These are phyloP conservation scores for Globisporangium acanthophoron DNA, from an alignment of 352 stramenopile species.

Conservation along the genomic window DNA sequence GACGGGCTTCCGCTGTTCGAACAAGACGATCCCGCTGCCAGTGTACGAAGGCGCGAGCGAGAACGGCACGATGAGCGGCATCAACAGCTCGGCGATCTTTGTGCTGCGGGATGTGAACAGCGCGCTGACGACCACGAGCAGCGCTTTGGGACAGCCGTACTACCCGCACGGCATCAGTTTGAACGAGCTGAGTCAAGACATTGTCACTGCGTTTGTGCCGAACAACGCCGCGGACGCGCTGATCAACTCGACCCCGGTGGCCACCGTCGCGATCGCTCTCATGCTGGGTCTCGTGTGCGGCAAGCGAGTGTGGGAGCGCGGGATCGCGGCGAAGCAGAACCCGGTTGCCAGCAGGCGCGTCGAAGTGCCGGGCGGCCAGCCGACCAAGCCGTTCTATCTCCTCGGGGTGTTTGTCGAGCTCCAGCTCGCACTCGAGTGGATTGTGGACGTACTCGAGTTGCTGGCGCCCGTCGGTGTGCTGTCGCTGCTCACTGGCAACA, in stretches of 20 bases:
- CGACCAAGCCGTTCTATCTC: slow-evolving; percentile 32
- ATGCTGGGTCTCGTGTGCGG: slow-evolving; percentile 20
- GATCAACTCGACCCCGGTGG: slow-evolving; percentile 12
- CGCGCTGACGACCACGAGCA: slow-evolving; percentile 10
- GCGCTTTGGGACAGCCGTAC: slow-evolving; percentile 7
- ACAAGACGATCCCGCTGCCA: slow-evolving; percentile 30
- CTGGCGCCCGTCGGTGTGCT: slow-evolving; percentile 33
- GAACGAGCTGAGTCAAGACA: slow-evolving; percentile 1
- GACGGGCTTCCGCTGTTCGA: slow-evolving; percentile 35
- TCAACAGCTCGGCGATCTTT: slow-evolving; percentile 21
- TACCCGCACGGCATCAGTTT: slow-evolving; percentile 18
- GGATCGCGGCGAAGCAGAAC: slow-evolving; percentile 15
- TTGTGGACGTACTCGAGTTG: slow-evolving; percentile 24
- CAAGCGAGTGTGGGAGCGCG: slow-evolving; percentile 17
- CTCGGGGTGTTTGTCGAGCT: slow-evolving; percentile 38
- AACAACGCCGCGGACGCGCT: slow-evolving; percentile 19
- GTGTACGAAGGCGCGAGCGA: slow-evolving; percentile 23
- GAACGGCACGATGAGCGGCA: slow-evolving; percentile 3
- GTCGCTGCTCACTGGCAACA: slow-evolving; percentile 30
- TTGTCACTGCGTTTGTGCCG: slow-evolving; percentile 13
- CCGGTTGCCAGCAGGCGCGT: slow-evolving; percentile 6
- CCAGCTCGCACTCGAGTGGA: slow-evolving; percentile 42
- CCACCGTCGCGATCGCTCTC: slow-evolving; percentile 15
- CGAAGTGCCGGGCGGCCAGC: slow-evolving; percentile 7
- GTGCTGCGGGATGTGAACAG: slow-evolving; percentile 24